phyloP scores from a whole-genome alignment of 345 rosid species.

The Eucalyptus curtisii region DNA sequence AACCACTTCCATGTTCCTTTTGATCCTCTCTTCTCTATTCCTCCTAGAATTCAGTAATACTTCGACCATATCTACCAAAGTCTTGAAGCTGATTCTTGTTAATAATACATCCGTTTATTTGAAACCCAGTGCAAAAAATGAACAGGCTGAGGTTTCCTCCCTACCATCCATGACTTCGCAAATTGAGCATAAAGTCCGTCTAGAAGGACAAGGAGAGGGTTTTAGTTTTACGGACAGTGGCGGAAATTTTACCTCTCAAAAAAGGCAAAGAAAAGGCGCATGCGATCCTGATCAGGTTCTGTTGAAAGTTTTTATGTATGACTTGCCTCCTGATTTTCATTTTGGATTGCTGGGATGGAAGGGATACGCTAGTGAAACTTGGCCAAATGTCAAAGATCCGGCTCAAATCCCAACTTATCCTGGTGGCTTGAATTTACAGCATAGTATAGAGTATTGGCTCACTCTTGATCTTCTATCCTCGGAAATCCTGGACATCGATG shows the following conservation, averaged over 20 bases:
- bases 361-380: conserved; percentile 27
- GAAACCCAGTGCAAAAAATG: conserved; percentile 16
- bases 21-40: conserved; percentile 44
- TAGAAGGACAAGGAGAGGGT: neutral
- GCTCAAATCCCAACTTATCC: conserved; percentile 47
- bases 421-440: conserved; percentile 85
- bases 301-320: conserved; percentile 75
- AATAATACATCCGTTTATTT: conserved; percentile 28
- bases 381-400: conserved; percentile 48
- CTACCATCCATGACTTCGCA: neutral
- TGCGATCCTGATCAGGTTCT: conserved; percentile 13
- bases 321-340: conserved; percentile 76
- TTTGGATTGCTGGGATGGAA: conserved; percentile 83
- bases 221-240: neutral
- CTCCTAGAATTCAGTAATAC: conserved; percentile 46
- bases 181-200: neutral
- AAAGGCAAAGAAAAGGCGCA: neutral
- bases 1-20: conserved; percentile 33
- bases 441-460: conserved; percentile 92
- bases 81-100: conserved; percentile 50
- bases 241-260: neutral
- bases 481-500: conserved; percentile 11
- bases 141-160: conserved; percentile 12
- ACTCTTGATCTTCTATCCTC: conserved; percentile 84
- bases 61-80: conserved; percentile 37